Conservation (phyloP, 257 asterid genomes). For the Solanum paucissectum region DNA sequence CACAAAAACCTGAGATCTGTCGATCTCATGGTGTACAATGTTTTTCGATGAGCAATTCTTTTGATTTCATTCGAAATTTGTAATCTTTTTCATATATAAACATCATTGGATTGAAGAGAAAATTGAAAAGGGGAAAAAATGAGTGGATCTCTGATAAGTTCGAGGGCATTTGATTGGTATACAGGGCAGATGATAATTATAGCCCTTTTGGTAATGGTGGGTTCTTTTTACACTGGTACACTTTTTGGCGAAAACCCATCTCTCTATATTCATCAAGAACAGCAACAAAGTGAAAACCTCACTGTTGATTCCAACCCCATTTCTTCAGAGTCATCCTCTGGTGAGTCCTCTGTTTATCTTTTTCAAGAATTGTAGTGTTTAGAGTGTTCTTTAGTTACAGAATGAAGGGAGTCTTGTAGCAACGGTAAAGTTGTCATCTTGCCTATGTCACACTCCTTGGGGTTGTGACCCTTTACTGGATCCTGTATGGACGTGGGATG, state of each 20-base stretch:
- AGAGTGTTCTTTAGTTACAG: not conserved
- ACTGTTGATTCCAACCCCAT: conserved; percentile 8
- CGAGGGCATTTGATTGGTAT: conserved; percentile 71
- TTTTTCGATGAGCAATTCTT: not conserved
- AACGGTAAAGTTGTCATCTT: not conserved
- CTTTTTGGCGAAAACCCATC: conserved; percentile 44
- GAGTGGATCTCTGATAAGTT: conserved; percentile 16
- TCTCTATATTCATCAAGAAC: conserved; percentile 16
- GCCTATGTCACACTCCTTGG: not conserved
- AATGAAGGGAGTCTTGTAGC: not conserved
- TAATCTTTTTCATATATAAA: not conserved
- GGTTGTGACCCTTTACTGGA: not conserved
- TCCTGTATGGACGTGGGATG: not conserved
- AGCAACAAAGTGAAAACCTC: conserved; percentile 16
- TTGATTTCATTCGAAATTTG: not conserved
- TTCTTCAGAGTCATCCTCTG: conserved; percentile 22
- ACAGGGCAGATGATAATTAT: conserved; percentile 51
- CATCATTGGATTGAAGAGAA: not conserved
- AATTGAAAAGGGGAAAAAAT: not conserved
- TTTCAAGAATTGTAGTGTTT: not conserved
- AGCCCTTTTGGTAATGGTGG: conserved; percentile 61
- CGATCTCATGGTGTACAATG: not conserved
- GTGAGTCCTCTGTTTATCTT: conserved; percentile 9
- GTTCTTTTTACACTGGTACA: conserved; percentile 76
- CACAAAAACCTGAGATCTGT: not conserved